Evolutionary conservation across 768 basidiomycete genomes (phyloP), one percentile per base, ranked within the genome.

Genomic region (Trametes cubensis): DNA sequence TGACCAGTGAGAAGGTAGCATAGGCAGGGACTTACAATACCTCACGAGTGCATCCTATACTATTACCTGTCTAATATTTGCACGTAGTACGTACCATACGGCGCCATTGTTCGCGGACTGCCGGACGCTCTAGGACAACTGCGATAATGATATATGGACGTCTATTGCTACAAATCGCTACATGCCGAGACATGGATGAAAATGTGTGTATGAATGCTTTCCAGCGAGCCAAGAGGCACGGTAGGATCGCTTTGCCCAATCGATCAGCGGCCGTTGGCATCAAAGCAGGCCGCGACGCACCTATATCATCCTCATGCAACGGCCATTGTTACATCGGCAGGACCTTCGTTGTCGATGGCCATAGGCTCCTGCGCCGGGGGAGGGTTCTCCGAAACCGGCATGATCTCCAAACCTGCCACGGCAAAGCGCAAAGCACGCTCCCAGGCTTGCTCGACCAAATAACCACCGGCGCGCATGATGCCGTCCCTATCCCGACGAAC

Each of bases 401-500:
- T 69, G 34, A 91, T 69, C 63, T 91, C 90, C 63, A 95, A 72
- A 0, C 84, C 90, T 40, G 86, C 86, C 23, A 94, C 87, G 6
- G 90, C 88, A 65, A 73, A 84, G 60, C 88, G 77, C 59, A 95
- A 71, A 14, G 91, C 92, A 57, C 93, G 80, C 67, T 89, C 88
- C 93, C 93, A 95, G 46, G 89, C 91, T 71, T 95, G 90, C 63
- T 90, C 86, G 4, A 92, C 79, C 64, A 77, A 80, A 71, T 93
- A 95, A 10, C 94, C 94, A 10, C 92, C 94, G 21, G 85, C 92
- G 45, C 87, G 79, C 88, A 89, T 90, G 66, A 88, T 85, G 15
- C 88, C 89, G 63, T 90, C 90, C 59, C 84, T 75, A 70, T 93
- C 91, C 67, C 83, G 82, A 67, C 89, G 78, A 20, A 93, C 88